phyloP scores from a whole-genome alignment of 495 filamentous ascomycete species.

The Chaetomium tenue region DNA sequence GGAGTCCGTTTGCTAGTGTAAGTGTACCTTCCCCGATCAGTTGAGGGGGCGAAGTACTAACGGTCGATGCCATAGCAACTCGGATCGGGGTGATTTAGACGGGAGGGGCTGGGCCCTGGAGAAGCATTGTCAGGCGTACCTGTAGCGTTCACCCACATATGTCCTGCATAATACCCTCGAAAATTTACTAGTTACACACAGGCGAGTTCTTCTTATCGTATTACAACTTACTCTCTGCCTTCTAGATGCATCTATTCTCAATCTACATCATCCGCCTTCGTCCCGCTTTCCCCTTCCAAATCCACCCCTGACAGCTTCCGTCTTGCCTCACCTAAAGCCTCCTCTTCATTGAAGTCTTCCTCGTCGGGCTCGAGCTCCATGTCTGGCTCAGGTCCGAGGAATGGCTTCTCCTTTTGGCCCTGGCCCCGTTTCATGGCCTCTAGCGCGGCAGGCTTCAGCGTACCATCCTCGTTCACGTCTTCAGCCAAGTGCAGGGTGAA shows the following conservation, averaged over 20 bases:
- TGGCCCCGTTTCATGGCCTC: slow-evolving; percentile 13
- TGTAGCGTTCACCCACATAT: neutral
- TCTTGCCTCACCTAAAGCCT: slow-evolving; percentile 31
- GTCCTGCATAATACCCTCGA: neutral
- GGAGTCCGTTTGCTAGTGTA: slow-evolving; percentile 67
- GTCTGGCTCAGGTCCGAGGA: slow-evolving; percentile 1
- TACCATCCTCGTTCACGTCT: slow-evolving; percentile 58
- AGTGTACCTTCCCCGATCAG: neutral
- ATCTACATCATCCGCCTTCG: slow-evolving; percentile 35
- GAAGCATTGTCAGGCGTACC: neutral
- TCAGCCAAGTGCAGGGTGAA: slow-evolving; percentile 71
- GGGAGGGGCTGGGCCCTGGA: neutral
- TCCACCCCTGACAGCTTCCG: slow-evolving; percentile 22
- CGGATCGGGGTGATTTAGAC: neutral
- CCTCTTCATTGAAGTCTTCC: slow-evolving; percentile 28
- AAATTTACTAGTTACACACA: neutral
- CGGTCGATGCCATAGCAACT: slow-evolving; percentile 17
- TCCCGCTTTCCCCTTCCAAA: slow-evolving; percentile 10
- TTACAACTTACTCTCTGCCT: neutral
- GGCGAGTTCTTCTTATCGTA: neutral
- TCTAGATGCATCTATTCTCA: slow-evolving; percentile 11
- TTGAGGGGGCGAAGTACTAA: neutral
- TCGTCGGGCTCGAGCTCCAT: slow-evolving; percentile 18
- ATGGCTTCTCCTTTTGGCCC: slow-evolving; percentile 11
- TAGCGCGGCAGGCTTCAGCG: slow-evolving; percentile 46